Evolutionary conservation across 1,139 yeast species (phyloP).

Genomic region (Kodamaea sp.): DNA sequence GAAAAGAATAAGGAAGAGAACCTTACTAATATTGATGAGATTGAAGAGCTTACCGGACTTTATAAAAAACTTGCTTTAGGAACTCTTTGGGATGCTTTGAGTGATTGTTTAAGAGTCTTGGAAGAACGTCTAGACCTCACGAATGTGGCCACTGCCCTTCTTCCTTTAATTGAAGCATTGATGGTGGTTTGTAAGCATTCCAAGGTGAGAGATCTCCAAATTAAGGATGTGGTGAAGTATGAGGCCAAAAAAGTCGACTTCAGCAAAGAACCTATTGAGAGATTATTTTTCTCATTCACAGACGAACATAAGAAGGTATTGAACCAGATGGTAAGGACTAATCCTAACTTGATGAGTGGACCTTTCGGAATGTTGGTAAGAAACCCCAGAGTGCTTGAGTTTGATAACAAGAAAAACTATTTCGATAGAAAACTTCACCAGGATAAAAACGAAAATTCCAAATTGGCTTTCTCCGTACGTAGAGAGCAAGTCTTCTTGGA

Average conservation of each 20-base stretch:
- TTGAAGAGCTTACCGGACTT: constrained; percentile 55
- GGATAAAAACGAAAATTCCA: constrained; percentile 43
- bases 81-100: constrained; percentile 81
- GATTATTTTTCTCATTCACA: constrained; percentile 81
- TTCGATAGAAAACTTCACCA: constrained; percentile 73
- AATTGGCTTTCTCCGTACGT: constrained; percentile 67
- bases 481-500: constrained; percentile 93
- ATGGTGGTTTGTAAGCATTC: constrained; percentile 96
- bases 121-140: constrained; percentile 50
- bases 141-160: constrained; percentile 75
- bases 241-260: constrained; percentile 66
- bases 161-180: constrained; percentile 87
- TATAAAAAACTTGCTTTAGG: constrained; percentile 74
- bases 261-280: constrained; percentile 74
- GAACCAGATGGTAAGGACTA: constrained; percentile 88
- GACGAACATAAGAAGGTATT: constrained; percentile 86
- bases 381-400: constrained; percentile 88
- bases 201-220: constrained; percentile 64
- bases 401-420: constrained; percentile 89
- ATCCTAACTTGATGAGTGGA: constrained; percentile 95
- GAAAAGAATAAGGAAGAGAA: constrained; percentile 14
- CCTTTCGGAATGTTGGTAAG: constrained; percentile 89
- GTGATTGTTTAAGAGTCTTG: constrained; percentile 69
- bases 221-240: constrained; percentile 58
- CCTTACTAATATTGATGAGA: constrained; percentile 20